phyloP scores from a whole-genome alignment of 2,329 filamentous ascomycete genomes.

The Talaromyces atroroseus region DNA sequence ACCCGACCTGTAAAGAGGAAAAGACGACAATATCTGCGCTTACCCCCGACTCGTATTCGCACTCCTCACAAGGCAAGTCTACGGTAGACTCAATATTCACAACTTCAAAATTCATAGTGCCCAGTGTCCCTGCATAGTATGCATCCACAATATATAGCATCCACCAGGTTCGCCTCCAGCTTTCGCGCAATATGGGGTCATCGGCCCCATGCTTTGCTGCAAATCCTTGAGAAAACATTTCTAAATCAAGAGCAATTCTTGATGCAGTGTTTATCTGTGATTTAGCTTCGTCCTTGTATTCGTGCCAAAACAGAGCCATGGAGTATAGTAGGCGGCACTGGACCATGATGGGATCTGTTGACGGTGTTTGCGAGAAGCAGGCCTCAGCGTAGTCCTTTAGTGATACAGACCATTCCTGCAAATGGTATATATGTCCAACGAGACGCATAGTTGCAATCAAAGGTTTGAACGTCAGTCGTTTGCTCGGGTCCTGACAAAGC shows the following conservation, averaged over 20 bases:
- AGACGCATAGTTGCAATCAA: constrained; percentile 25
- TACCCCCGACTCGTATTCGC: constrained; percentile 27
- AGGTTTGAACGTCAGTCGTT: constrained; percentile 15
- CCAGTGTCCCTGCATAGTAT: constrained; percentile 63
- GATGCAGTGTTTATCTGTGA: constrained; percentile 19
- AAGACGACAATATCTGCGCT: constrained; percentile 15
- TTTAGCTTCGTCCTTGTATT: constrained; percentile 17
- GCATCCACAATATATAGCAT: constrained; percentile 63
- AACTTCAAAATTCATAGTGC: constrained; percentile 21
- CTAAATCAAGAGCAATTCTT: constrained; percentile 19
- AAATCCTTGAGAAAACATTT: constrained; percentile 20
- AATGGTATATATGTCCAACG: constrained; percentile 23
- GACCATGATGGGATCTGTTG: constrained; percentile 19
- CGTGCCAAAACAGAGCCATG: constrained; percentile 23
- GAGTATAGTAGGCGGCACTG: constrained; percentile 26
- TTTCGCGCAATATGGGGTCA: constrained; percentile 23
- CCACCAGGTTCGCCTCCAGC: constrained; percentile 46
- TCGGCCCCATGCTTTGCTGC: constrained; percentile 52
- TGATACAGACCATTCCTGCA: constrained; percentile 17
- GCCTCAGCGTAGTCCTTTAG: constrained; percentile 17
- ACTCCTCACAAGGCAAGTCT: constrained; percentile 31
- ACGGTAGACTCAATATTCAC: constrained; percentile 21
- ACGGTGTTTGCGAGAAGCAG: constrained; percentile 9
- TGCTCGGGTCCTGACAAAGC: constrained; percentile 5
- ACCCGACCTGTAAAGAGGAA: neutral